These are phyloP conservation scores for Rauvolfia tetraphylla DNA, from an alignment of 257 asterid species.

Conservation along the genomic window DNA sequence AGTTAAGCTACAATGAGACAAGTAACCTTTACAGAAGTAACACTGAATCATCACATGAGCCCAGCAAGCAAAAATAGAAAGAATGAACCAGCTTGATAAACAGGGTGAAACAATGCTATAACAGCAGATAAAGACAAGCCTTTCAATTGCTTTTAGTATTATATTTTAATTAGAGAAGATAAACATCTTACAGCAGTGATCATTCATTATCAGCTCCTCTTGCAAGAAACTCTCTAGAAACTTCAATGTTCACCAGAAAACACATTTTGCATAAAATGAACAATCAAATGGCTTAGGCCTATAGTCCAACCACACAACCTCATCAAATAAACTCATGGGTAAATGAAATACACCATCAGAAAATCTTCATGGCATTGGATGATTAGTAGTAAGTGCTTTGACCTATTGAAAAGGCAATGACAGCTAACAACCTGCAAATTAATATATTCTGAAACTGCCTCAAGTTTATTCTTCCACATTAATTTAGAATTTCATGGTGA, in stretches of 20 bases:
- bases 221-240: background rate
- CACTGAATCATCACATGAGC: background rate
- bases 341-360: background rate
- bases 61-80: background rate
- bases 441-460: background rate
- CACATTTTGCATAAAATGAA: background rate
- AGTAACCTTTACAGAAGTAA: background rate
- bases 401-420: background rate
- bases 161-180: background rate
- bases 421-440: background rate
- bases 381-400: background rate
- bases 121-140: background rate
- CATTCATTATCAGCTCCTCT: background rate
- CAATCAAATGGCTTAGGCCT: background rate
- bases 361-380: background rate
- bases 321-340: background rate
- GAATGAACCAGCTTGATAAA: background rate
- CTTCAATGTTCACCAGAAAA: background rate
- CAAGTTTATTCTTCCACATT: background rate
- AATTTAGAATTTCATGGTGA: background rate
- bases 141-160: background rate
- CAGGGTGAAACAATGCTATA: background rate
- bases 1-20: background rate
- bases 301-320: background rate
- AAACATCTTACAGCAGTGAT: background rate